Evolutionary conservation across 1,284 basidiomycete genomes (phyloP).

Genomic region (Fistulinella cinereoalba): DNA sequence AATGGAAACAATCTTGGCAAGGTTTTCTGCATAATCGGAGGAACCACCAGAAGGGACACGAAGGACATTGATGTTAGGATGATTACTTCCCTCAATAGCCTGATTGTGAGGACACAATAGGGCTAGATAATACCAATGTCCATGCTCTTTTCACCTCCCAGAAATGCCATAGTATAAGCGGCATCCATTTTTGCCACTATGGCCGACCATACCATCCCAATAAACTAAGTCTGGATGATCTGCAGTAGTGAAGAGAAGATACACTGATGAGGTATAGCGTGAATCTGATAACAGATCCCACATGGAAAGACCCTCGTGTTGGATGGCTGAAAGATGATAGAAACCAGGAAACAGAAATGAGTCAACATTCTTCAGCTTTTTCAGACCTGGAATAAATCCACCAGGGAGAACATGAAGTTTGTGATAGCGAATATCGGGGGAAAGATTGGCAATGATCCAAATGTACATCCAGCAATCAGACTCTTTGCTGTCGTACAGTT

Average conservation of each 20-base stretch:
- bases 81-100: background rate
- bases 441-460: constrained; percentile 2
- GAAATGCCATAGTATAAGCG: constrained; percentile 3
- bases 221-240: constrained; percentile 1
- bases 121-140: background rate
- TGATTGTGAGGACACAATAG: background rate
- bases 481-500: constrained; percentile 4
- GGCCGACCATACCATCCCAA: constrained; percentile 7
- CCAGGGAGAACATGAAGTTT: background rate
- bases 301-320: background rate
- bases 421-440: background rate
- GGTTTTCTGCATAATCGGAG: background rate
- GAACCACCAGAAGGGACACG: background rate
- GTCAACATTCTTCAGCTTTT: background rate
- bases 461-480: constrained; percentile 10
- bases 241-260: background rate
- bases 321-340: background rate
- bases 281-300: background rate
- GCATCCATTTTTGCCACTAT: constrained; percentile 9
- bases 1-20: background rate
- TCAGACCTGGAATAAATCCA: background rate
- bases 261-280: background rate
- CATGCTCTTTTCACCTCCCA: background rate
- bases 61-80: background rate
- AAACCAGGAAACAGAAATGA: background rate